Evolutionary conservation across 2,329 filamentous ascomycete species (phyloP).

Genomic region (Tetracladium maxilliforme): DNA sequence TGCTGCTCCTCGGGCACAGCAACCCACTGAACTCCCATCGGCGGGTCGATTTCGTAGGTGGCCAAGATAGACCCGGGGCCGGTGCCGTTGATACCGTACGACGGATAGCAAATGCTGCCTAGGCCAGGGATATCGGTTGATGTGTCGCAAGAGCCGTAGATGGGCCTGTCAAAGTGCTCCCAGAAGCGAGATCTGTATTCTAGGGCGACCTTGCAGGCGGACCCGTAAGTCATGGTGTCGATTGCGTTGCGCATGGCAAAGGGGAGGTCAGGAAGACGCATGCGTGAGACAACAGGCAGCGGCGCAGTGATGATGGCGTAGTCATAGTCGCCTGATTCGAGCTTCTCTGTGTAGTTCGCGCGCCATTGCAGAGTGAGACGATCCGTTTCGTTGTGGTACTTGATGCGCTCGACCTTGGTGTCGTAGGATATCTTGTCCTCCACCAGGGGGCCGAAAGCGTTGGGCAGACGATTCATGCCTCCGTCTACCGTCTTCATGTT

Average conservation of each 20-base stretch:
- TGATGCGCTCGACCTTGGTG: slow-evolving; percentile 39
- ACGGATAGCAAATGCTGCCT: slow-evolving; percentile 50
- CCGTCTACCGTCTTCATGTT: slow-evolving; percentile 10
- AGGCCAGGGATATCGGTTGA: slow-evolving; percentile 43
- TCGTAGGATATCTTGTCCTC: slow-evolving; percentile 38
- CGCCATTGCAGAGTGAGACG: slow-evolving; percentile 46
- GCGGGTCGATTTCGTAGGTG: slow-evolving; percentile 34
- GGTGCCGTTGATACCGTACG: slow-evolving; percentile 49
- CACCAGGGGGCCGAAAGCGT: slow-evolving; percentile 47
- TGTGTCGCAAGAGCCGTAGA: slow-evolving; percentile 44
- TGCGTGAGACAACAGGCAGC: no score
- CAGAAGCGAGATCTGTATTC: slow-evolving; percentile 53
- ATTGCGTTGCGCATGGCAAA: slow-evolving; percentile 30
- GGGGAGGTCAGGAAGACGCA: slow-evolving; percentile 15
- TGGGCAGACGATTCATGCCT: slow-evolving; percentile 41
- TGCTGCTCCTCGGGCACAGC: slow-evolving; percentile 42
- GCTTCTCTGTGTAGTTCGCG: slow-evolving; percentile 20
- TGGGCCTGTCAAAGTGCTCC: slow-evolving; percentile 30
- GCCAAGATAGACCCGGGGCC: slow-evolving; percentile 47
- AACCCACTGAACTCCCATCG: slow-evolving; percentile 21
- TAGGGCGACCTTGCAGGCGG: slow-evolving; percentile 44
- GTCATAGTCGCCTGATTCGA: slow-evolving; percentile 7
- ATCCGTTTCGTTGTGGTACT: slow-evolving; percentile 30
- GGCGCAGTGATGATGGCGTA: slow-evolving; percentile 8
- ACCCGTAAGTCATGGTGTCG: slow-evolving; percentile 24